Evolutionary conservation across 176 grass and related monocot species (phyloP).

Genomic region (Hordeum marinum): DNA sequence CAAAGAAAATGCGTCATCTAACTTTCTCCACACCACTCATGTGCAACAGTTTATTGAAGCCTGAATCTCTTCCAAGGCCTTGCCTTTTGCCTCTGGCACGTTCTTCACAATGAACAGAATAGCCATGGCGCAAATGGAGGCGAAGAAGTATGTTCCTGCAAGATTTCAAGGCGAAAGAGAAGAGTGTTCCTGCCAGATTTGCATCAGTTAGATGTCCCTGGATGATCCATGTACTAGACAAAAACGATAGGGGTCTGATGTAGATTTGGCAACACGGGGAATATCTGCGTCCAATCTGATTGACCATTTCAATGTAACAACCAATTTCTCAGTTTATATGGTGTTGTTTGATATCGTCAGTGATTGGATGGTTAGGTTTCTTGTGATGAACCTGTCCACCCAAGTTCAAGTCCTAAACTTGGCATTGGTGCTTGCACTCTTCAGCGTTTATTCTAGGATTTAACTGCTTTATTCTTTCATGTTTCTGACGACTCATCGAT

Average conservation of each 20-base stretch:
- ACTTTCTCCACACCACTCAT: not conserved
- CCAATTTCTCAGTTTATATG: not conserved
- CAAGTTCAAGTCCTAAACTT: too few relatives aligned
- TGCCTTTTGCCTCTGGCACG: slow-evolving; percentile 47
- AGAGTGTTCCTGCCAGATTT: slow-evolving; percentile 28
- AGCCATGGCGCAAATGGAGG: slow-evolving; percentile 25
- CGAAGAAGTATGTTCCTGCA: slow-evolving; percentile 36
- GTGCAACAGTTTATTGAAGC: slow-evolving; percentile 32
- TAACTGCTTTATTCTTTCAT: too few relatives aligned
- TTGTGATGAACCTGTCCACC: too few relatives aligned
- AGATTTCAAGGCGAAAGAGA: not conserved
- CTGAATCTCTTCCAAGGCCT: slow-evolving; percentile 58
- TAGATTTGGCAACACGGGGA: slow-evolving; percentile 16
- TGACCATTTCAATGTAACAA: not conserved
- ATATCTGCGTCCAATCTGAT: slow-evolving; percentile 38
- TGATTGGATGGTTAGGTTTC: too few relatives aligned
- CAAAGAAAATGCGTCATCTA: not conserved
- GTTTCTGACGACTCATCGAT: too few relatives aligned
- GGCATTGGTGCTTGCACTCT: too few relatives aligned
- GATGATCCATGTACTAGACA: not conserved
- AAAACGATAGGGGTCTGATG: not conserved
- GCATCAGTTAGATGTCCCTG: not conserved
- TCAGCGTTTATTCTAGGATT: too few relatives aligned
- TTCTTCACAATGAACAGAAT: slow-evolving; percentile 35
- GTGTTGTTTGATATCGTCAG: too few relatives aligned